A percentile compares a stretch with the other conserved stretches of the same genome.
These are phyloP conservation scores for Aurifilum marmelostoma DNA, from an alignment of 2,329 filamentous ascomycete species.

Conservation along the genomic window DNA sequence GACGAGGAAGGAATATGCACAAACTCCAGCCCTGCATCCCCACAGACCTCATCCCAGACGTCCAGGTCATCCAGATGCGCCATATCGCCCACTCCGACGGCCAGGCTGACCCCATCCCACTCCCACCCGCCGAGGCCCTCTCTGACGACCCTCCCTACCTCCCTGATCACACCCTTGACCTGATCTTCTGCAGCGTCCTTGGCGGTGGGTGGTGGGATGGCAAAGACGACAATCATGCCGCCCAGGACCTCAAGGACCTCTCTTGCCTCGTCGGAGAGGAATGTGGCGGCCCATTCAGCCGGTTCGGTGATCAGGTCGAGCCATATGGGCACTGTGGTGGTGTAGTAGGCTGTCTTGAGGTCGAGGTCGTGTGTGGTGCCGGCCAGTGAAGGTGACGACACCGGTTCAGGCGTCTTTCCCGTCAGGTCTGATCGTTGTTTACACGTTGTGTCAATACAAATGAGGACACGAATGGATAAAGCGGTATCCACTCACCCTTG, in stretches of 20 bases:
- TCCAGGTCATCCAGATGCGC: conserved; percentile 46
- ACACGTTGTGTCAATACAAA: background rate
- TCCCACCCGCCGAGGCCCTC: conserved; percentile 62
- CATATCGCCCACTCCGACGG: conserved; percentile 56
- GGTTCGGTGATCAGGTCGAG: conserved; percentile 62
- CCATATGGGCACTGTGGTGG: conserved; percentile 65
- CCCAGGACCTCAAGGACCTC: conserved; percentile 67
- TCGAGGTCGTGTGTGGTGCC: conserved; percentile 61
- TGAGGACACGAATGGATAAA: background rate
- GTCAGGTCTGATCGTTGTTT: conserved; percentile 54
- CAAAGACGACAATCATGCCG: conserved; percentile 60
- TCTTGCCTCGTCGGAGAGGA: conserved; percentile 62
- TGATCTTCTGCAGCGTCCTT: conserved; percentile 27
- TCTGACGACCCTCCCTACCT: conserved; percentile 59
- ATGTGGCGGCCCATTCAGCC: conserved; percentile 59
- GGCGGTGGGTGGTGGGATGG: conserved; percentile 39
- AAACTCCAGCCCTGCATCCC: conserved; percentile 63
- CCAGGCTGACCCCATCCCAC: conserved; percentile 68
- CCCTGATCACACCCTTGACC: conserved; percentile 49
- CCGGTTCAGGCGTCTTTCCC: conserved; percentile 47
- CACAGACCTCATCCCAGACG: conserved; percentile 65
- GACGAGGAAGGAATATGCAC: conserved; percentile 47
- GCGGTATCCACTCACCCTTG: conserved; percentile 47
- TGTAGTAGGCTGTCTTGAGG: conserved; percentile 65
- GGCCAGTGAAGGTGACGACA: conserved; percentile 51